Evolutionary conservation across 2,329 filamentous ascomycete species (phyloP), one percentile per base, ranked within the genome.

Genomic region (Aspergillus proliferans): DNA sequence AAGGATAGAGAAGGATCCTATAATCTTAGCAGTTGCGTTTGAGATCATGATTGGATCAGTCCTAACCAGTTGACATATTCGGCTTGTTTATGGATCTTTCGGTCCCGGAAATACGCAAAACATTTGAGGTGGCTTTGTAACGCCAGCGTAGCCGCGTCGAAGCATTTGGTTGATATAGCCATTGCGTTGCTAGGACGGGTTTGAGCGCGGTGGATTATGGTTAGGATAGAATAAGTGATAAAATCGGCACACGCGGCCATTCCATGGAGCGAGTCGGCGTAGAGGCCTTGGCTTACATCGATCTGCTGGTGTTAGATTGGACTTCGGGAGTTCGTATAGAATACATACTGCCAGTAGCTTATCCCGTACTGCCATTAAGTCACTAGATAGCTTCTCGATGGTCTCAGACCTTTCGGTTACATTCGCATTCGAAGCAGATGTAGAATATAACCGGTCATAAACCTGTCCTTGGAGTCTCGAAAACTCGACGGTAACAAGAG

Each of bases 41-140:
- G 9, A 28, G 26, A 10, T 1, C 9, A 4, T 10, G 26, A 28
- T 8, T 10, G 9, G 12, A 2, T 4, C 4, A 9, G 12, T 18
- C 12, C 58, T 10, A 18, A 62, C 58, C 56, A 60, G 14, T 60
- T 59, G 2, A 60, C 60, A 34, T 62, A 62, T 59, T 62, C 60
- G 2, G 54, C 55, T 45, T 62, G 56, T 36, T 62, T 62, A 45
- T 62, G 58, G 4, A 53, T 59, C 26, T 60, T 50, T 6, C 56
- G 54, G 15, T 53, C 53, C 2, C 57, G 52, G 47, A 63, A 63
- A 46, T 58, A 57, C 2, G 54, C 53, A 42, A 63, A 61, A 46
- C 55, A 59, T 43, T 58, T 55, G 2, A 64, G 52, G 36, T 64
- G 61, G n/a, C 57, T 58, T 18, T 60, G 52, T 8, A 64, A 45